Percentiles rank a stretch among this genome's conserved stretches.
phyloP scores from a whole-genome alignment of 2,329 filamentous ascomycete genomes.

The Conoideocrella luteorostrata region DNA sequence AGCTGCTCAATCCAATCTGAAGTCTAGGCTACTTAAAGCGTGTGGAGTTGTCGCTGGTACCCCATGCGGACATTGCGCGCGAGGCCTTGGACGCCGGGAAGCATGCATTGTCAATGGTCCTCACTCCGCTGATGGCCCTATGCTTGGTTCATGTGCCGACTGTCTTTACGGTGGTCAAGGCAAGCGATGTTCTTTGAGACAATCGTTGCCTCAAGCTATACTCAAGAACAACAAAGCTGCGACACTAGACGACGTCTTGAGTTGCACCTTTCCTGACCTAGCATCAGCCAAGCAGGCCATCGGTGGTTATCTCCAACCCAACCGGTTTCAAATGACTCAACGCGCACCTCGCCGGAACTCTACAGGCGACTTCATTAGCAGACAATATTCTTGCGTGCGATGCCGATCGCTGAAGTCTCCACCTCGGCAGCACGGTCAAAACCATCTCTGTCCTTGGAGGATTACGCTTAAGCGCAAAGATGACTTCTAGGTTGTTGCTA shows the following conservation, averaged over 20 bases:
- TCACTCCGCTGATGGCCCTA: neutral
- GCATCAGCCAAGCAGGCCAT: neutral
- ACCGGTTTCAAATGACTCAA: neutral
- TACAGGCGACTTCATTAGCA: neutral
- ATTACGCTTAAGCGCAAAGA: neutral
- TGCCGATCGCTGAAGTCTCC: neutral
- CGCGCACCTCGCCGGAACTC: neutral
- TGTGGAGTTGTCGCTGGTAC: too few relatives aligned
- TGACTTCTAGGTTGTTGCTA: neutral
- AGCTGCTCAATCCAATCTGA: too few relatives aligned
- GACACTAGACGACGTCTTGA: neutral
- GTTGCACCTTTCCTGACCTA: neutral
- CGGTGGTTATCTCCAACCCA: too few relatives aligned
- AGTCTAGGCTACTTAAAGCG: too few relatives aligned
- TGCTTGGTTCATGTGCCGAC: neutral
- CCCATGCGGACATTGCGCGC: too few relatives aligned
- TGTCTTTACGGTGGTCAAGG: neutral
- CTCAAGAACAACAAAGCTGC: neutral
- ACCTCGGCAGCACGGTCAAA: neutral
- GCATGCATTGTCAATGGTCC: neutral
- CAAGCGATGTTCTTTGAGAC: neutral
- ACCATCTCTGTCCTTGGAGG: neutral
- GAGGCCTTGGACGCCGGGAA: too few relatives aligned
- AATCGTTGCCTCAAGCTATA: neutral
- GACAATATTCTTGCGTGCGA: neutral